Evolutionary conservation across 768 basidiomycete genomes (phyloP), one percentile per base, ranked within the genome.

Genomic region (Russula dissimulans): DNA sequence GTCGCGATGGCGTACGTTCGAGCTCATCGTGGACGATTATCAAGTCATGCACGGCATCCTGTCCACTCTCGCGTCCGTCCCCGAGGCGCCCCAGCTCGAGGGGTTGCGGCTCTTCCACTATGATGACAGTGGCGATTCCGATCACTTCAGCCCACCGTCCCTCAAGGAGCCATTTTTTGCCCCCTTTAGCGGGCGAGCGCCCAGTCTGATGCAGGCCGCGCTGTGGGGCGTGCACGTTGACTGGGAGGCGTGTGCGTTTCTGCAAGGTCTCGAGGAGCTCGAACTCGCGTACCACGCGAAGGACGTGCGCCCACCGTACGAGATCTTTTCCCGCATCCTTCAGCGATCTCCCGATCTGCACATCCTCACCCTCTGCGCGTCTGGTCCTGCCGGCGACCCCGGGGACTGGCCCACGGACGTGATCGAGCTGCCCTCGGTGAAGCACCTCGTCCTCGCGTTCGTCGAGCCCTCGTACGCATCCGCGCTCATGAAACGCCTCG

Each of bases 141-240:
- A 80, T 73, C 41, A 70, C 71, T 81, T 84, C 71, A 60, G 63
- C 4, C 77, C 78, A 4, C 69, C 71, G 17, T 71, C 75, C 18
- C 73, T 81, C 48, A 71, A 69, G 46, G 73, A 71, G 10, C 71
- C 71, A 22, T 71, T 77, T 11, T 71, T 77, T 11, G 75, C 81
- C 17, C 83, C 89, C 66, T 75, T 81, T 56, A 76, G 80, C 3
- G 76, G 78, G 29, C 77, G 76, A 17, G 71, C 72, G 8, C 88
- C 88, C 1, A 76, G 73, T 8, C 72, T 90, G 14, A 71, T 69
- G 18, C 66, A 71, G 4, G 70, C 81, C 38, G 72, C 74, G 10
- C 73, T 90, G 31, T 87, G 84, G 82, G 87, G 86, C 42, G 83
- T 88, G 5, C 87, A 87, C 62, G 69, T 89, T 38, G 78, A 83